Conservation (phyloP, 2,329 filamentous ascomycete species). For the Cordyceps cicadae region DNA sequence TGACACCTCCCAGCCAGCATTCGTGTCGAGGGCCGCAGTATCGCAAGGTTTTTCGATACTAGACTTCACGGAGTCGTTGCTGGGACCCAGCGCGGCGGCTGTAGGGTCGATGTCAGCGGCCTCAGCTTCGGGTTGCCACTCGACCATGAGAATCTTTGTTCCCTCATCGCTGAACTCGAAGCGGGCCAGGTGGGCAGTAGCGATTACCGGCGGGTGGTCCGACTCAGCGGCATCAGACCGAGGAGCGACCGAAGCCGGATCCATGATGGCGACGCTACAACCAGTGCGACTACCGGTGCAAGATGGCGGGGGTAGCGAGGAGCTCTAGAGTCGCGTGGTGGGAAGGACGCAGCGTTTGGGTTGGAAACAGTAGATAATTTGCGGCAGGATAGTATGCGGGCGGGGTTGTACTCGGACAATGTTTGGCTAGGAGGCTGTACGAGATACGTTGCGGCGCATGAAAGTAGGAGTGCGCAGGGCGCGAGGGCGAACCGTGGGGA, state of each 20-base stretch:
- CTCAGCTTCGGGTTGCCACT: constrained; percentile 55
- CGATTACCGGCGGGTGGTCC: constrained; percentile 10
- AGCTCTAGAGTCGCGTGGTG: constrained; percentile 1
- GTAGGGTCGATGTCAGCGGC: not conserved
- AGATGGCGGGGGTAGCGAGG: constrained; percentile 8
- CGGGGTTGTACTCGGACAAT: constrained; percentile 2
- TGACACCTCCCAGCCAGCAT: constrained; percentile 60
- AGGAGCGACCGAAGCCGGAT: constrained; percentile 26
- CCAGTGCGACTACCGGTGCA: constrained; percentile 7
- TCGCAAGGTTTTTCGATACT: constrained; percentile 4
- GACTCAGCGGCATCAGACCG: constrained; percentile 18
- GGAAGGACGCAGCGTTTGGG: not conserved
- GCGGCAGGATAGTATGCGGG: not conserved
- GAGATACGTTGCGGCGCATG: not conserved
- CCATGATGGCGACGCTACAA: constrained; percentile 18
- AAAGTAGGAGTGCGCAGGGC: not conserved
- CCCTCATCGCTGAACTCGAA: constrained; percentile 86
- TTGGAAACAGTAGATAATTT: not conserved
- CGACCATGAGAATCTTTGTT: constrained; percentile 87
- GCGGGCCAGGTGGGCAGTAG: constrained; percentile 45
- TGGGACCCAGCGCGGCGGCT: not conserved
- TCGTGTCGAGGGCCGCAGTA: constrained; percentile 14
- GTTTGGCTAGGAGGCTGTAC: not conserved
- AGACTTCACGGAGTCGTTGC: not conserved
- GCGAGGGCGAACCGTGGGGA: not conserved